Base-by-base conservation (phyloP, 352 stramenopile species). In the Globisporangium emineosum region DNA sequence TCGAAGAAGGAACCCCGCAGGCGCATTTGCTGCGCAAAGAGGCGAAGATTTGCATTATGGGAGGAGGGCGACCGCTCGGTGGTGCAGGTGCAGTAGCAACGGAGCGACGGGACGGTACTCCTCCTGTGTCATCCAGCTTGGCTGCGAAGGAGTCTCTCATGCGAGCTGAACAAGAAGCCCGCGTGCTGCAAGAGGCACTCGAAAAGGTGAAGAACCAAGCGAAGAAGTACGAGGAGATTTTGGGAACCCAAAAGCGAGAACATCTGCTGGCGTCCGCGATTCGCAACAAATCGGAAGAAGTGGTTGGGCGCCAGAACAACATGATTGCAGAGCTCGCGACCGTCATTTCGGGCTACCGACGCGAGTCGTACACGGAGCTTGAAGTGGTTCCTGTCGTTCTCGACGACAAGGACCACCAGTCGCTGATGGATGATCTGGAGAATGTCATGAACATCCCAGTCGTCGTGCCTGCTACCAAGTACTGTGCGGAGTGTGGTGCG, bases 121-220 rank as follows among this genome's bases (percentile, higher is more conserved):
- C 53, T 7, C 32, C 53, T 21, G 40, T 17, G 9, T 61, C 64
- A 37, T 61, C 64, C 19, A 75, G 64, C 33, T 67, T 78, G 19
- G 71, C 77, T 37, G 76, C 81, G 0, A 95, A 95, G 57, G 84
- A 92, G 23, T 83, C 82, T 10, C 57, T 91, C 17, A 70, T 83
- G 35, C 84, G 83, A 25, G 85, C 83, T 0, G 83, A 95, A 47
- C 65, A 84, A 51, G 83, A 95, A 56, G 86, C 86, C 1, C 78
- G 78, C 42, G 77, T 93, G 40, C 70, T 95, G 9, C 82, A 91
- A 62, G 86, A 95, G 33, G 86, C 86, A 47, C 69, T 95, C 23
- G 79, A 95, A 60, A 91, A 90, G 55, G 79, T 95, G 37, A 92
- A 95, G 66, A 82, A 69, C 49, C 84, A 95, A 54, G 86, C 86